Evolutionary conservation across 305 asterid species (phyloP).

Genomic region (Striga hermonthica): DNA sequence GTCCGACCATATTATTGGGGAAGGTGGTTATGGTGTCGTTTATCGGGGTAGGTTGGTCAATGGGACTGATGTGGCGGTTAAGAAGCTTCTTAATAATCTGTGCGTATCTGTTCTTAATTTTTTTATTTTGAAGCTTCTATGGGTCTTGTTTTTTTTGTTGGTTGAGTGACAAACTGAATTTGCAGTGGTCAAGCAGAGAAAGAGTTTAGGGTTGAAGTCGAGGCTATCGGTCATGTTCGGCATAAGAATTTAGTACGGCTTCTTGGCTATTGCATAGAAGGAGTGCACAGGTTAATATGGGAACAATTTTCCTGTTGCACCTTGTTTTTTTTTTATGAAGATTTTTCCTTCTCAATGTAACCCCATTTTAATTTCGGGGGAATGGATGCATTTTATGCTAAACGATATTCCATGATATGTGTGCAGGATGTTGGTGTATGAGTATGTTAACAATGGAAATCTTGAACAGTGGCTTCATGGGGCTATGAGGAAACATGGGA

Average conservation of each 20-base stretch:
- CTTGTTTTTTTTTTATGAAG: constrained; percentile 4
- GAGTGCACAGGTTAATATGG: constrained; percentile 2
- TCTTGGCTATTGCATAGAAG: constrained; percentile 19
- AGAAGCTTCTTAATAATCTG: constrained; percentile 78
- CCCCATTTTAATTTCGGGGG: not conserved
- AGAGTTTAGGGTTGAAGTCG: constrained; percentile 20
- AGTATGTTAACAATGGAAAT: constrained; percentile 77
- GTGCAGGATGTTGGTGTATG: constrained; percentile 80
- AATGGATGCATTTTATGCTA: constrained; percentile 2
- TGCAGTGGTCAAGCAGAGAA: constrained; percentile 21
- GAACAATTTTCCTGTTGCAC: not conserved
- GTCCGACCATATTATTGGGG: constrained; percentile 58
- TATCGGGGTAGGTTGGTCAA: constrained; percentile 61
- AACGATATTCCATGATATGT: constrained; percentile 6
- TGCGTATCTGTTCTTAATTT: constrained; percentile 36
- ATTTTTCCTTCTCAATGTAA: not conserved
- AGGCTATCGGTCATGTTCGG: constrained; percentile 17
- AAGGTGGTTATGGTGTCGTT: constrained; percentile 87
- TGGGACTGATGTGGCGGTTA: constrained; percentile 75
- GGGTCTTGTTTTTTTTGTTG: not conserved
- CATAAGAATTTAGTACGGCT: constrained; percentile 14
- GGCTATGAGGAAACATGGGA: constrained; percentile 67
- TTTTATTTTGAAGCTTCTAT: not conserved
- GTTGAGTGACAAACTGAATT: constrained; percentile 26
- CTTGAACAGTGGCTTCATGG: constrained; percentile 93